phyloP scores from a whole-genome alignment of 2,329 filamentous ascomycete genomes.

The Periglandula ipomoeae region DNA sequence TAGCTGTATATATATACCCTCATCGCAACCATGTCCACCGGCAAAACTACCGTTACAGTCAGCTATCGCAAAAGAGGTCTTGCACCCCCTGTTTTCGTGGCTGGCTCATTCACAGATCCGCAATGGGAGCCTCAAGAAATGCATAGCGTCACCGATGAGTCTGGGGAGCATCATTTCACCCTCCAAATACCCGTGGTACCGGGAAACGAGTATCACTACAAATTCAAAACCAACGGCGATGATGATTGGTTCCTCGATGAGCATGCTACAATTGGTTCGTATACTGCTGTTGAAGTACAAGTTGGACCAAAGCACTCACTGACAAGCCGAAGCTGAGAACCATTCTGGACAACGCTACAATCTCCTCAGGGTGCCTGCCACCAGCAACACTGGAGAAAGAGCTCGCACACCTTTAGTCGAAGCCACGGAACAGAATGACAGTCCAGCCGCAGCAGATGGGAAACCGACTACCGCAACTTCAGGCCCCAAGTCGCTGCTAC shows the following conservation, averaged over 20 bases:
- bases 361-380: slow-evolving; percentile 13
- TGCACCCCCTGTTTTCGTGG: slow-evolving; percentile 59
- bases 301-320: neutral
- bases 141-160: slow-evolving; percentile 39
- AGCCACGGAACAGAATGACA: slow-evolving; percentile 6
- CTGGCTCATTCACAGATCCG: slow-evolving; percentile 58
- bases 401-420: slow-evolving; percentile 7
- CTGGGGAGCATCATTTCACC: slow-evolving; percentile 49
- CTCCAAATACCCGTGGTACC: slow-evolving; percentile 45
- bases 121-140: slow-evolving; percentile 62
- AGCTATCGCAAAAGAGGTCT: slow-evolving; percentile 51
- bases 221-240: slow-evolving; percentile 57
- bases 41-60: slow-evolving; percentile 41
- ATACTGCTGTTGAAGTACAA: too few species aligned
- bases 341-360: slow-evolving; percentile 11
- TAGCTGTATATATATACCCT: neutral
- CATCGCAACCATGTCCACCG: slow-evolving; percentile 10
- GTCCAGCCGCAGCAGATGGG: neutral
- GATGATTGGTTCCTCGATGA: slow-evolving; percentile 66
- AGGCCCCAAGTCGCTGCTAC: slow-evolving; percentile 5
- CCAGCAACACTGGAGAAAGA: slow-evolving; percentile 1
- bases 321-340: slow-evolving; percentile 4
- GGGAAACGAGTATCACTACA: slow-evolving; percentile 61
- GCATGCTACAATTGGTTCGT: slow-evolving; percentile 45
- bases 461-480: neutral